Evolutionary conservation across 306 rosid genomes (phyloP).

Genomic region (Psophocarpus tetragonolobus): DNA sequence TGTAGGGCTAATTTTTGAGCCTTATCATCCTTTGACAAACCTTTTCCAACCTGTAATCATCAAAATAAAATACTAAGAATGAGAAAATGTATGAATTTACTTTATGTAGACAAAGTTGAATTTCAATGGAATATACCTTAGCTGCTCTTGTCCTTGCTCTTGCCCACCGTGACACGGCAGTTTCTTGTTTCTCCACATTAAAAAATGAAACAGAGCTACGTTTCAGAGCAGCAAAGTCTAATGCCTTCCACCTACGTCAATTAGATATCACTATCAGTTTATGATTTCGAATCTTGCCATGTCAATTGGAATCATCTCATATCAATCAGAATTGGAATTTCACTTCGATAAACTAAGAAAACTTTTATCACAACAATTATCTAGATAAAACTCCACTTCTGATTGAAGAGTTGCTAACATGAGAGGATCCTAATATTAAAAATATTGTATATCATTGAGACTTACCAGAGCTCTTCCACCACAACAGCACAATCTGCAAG

Average conservation of each 20-base stretch:
- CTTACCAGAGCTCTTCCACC: slow-evolving; percentile 90
- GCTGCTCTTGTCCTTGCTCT: slow-evolving; percentile 96
- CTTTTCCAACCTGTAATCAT: slow-evolving; percentile 77
- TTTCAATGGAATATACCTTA: slow-evolving; percentile 46
- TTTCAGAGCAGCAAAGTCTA: slow-evolving; percentile 74
- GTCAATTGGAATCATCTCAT: neutral
- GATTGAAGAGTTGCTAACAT: neutral
- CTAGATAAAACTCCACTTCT: neutral
- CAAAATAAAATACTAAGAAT: neutral
- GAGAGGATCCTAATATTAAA: neutral
- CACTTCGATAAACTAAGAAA: neutral
- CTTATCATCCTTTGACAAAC: slow-evolving; percentile 94
- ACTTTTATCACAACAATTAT: neutral
- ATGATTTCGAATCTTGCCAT: neutral
- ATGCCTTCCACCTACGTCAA: slow-evolving; percentile 81
- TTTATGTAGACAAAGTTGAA: slow-evolving; percentile 19
- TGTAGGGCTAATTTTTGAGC: slow-evolving; percentile 92
- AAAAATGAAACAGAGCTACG: slow-evolving; percentile 82
- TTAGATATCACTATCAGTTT: slow-evolving; percentile 13
- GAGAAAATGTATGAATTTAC: neutral
- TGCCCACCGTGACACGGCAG: slow-evolving; percentile 83
- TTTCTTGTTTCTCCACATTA: slow-evolving; percentile 69
- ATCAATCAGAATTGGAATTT: neutral
- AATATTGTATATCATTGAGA: neutral
- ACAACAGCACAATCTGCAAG: slow-evolving; percentile 99